Base-by-base conservation (phyloP, 2,329 filamentous ascomycete genomes). In the Diaporthe citriasiana region DNA sequence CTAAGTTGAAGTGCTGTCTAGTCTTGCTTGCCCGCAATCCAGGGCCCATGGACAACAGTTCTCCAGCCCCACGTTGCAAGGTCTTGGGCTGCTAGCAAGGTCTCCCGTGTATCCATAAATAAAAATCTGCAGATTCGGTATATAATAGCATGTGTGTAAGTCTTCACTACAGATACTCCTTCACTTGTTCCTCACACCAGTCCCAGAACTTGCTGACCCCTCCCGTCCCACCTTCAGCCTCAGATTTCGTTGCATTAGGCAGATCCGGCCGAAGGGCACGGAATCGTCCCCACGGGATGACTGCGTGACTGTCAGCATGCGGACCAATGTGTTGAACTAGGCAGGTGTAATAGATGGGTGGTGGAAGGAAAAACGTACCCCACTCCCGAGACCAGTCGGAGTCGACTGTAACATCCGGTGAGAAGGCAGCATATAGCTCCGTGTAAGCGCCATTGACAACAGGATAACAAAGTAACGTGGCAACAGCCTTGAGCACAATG, bases 391-490 rank as follows among this genome's bases (percentile, higher is more conserved):
- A 71, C 68, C 80, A 78, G 42, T 80, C 80, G 10, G 79, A 40
- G n/a, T 60, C 30, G 0, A 57, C 55, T 38, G 79, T 81, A 9
- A 84, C 76, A 1, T 84, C 81, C 3, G 81, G 80, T 6, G 82
- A 83, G 47, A 84, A 77, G 4, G 80, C 83, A 25, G 82, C 81
- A 74, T 79, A 85, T 6, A 85, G 76, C 78, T 83, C 81, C 0
- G 83, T 84, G 75, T 83, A 85, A 1, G 82, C 83, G 10, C 83
- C 84, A 40, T 77, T 75, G 74, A 78, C 40, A 30, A 72, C 9
- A 19, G 77, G 75, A 72, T 79, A 63, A 57, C 76, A 56, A 19
- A 78, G 22, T 12, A 70, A 19, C 5, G 38, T 19, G 15, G 50
- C 35, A 6, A 70, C 22, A 10, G 75, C 17, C n/a, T 42, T 42